phyloP scores from a whole-genome alignment of 305 asterid genomes.

The Solanum hybrid region DNA sequence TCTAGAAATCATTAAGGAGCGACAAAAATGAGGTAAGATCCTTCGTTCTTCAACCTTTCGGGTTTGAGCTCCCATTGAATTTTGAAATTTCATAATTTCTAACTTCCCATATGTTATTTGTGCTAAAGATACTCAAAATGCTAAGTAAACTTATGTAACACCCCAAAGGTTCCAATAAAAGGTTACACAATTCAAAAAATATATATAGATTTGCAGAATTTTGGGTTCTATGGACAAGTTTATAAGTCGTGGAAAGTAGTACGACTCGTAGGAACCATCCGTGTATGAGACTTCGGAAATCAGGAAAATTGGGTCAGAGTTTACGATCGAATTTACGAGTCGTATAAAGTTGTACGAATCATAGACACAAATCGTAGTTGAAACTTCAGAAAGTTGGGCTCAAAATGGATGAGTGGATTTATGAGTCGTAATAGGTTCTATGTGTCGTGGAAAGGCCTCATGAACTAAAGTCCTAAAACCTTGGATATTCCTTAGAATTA shows the following conservation, averaged over 20 bases:
- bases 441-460: neutral
- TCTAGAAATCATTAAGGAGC: neutral
- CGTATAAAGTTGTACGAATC: neutral
- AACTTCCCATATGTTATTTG: neutral
- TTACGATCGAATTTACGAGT: neutral
- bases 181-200: neutral
- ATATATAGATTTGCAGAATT: neutral
- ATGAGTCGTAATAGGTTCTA: too few species aligned
- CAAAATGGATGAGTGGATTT: neutral
- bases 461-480: neutral
- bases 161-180: neutral
- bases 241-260: neutral
- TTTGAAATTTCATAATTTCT: neutral
- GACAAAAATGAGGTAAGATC: neutral
- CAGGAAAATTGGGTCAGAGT: neutral
- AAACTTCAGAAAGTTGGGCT: neutral
- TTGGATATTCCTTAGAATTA: neutral
- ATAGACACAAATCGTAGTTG: neutral
- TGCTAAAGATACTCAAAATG: neutral
- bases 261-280: neutral
- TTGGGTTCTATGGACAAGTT: neutral
- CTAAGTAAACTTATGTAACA: neutral
- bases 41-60: neutral
- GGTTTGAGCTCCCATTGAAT: neutral
- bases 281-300: too few species aligned